Evolutionary conservation across 1,284 basidiomycete genomes (phyloP).

Genomic region (Ganoderma boninense): DNA sequence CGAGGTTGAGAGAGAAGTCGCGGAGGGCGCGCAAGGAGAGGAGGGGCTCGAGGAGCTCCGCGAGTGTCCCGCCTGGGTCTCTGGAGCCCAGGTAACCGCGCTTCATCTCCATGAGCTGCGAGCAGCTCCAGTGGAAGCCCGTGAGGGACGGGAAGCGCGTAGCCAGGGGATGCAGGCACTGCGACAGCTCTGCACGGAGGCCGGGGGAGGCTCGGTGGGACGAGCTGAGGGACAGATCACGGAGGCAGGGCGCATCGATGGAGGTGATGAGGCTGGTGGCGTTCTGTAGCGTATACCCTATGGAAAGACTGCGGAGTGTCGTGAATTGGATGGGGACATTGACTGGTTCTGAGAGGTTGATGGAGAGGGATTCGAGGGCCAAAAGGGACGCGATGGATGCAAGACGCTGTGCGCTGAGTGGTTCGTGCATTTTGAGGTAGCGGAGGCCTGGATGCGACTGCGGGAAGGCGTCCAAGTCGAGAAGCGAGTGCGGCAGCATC

Average conservation of each 20-base stretch:
- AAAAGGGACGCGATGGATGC: neutral
- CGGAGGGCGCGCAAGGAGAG: neutral
- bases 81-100: neutral
- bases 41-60: neutral
- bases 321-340: neutral
- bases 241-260: neutral
- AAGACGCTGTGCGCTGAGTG: neutral
- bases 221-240: neutral
- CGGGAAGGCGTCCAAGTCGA: neutral
- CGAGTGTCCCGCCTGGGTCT: neutral
- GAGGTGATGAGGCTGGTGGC: neutral
- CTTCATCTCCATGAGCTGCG: too few species aligned
- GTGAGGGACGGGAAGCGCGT: too few species aligned
- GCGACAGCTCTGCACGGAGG: neutral
- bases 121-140: too few species aligned
- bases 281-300: neutral
- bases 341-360: neutral
- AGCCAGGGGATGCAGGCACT: neutral
- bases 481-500: neutral
- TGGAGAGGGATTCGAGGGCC: neutral
- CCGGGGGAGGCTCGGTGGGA: neutral
- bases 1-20: neutral
- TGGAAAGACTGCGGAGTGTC: neutral
- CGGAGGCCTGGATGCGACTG: neutral
- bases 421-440: neutral